Evolutionary conservation across 78 protist genomes (phyloP).

Genomic region (Diacronema lutheri): DNA sequence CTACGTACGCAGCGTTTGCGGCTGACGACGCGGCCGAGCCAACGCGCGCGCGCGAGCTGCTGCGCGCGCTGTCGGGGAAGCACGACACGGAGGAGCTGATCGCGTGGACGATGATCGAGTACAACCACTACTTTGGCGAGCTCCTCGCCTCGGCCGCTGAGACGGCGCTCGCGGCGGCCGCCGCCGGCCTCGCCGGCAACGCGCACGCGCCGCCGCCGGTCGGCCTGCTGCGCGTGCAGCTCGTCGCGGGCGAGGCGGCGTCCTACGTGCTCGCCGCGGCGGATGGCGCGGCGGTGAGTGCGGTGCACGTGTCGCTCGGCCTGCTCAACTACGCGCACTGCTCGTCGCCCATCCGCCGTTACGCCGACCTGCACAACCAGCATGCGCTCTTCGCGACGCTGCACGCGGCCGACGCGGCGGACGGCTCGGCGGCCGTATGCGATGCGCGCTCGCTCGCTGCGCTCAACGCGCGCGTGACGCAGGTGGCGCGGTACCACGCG

Average conservation of each 20-base stretch:
- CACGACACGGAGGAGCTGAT: constrained; percentile 26
- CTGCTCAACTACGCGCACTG: constrained; percentile 5
- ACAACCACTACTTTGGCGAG: background rate
- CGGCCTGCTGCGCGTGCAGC: constrained; percentile 13
- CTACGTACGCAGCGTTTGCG: constrained; percentile 2
- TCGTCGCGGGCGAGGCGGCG: background rate
- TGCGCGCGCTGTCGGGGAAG: constrained; percentile 1
- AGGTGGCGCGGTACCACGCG: background rate
- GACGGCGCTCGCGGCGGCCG: background rate
- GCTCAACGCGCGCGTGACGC: constrained; percentile 1
- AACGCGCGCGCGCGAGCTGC: background rate
- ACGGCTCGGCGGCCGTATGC: background rate
- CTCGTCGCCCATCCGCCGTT: constrained; percentile 35
- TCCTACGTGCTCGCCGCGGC: background rate
- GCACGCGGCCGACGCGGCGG: background rate
- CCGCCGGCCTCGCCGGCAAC: background rate
- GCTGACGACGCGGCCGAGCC: background rate
- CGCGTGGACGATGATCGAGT: constrained; percentile 42
- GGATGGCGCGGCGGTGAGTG: background rate
- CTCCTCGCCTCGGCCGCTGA: background rate
- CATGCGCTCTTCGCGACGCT: background rate
- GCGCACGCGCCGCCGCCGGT: too few relatives aligned
- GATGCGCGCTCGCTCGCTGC: background rate
- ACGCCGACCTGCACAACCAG: constrained; percentile 27
- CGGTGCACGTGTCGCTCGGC: background rate